Conservation (phyloP, 2,329 filamentous ascomycete genomes). For the Pseudocercospora eumusae region DNA sequence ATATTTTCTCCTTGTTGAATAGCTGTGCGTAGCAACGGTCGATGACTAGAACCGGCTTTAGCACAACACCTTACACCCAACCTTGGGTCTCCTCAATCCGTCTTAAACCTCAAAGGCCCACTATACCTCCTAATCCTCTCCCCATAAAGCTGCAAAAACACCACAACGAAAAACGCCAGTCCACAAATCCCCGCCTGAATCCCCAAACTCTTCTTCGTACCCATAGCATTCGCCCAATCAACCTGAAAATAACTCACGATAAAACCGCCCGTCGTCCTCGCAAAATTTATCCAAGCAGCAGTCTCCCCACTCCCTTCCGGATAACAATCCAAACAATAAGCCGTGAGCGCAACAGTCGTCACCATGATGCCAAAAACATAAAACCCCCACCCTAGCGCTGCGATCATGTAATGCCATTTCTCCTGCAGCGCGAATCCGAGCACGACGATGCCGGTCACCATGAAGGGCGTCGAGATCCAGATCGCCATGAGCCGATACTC, state of each 20-base stretch:
- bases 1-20: not conserved
- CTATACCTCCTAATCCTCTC: not conserved
- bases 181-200: conserved; percentile 17
- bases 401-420: conserved; percentile 19
- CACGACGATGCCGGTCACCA: conserved; percentile 17
- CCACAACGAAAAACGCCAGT: conserved; percentile 4
- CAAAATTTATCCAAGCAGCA: conserved; percentile 22
- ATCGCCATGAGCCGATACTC: conserved; percentile 21
- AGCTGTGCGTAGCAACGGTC: not conserved
- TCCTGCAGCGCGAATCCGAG: conserved; percentile 18
- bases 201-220: conserved; percentile 20
- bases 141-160: not conserved
- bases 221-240: conserved; percentile 19
- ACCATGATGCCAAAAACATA: conserved; percentile 24
- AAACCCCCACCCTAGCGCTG: conserved; percentile 20
- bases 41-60: not conserved
- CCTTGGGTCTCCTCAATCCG: not conserved
- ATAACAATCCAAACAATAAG: conserved; percentile 22
- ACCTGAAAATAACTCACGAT: conserved; percentile 22
- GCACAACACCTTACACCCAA: not conserved
- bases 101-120: conserved; percentile 5
- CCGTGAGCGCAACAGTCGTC: conserved; percentile 16
- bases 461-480: conserved; percentile 14
- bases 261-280: conserved; percentile 20
- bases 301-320: conserved; percentile 17